phyloP scores from a whole-genome alignment of 2,329 filamentous ascomycete genomes.

The Thermoascus crustaceus region DNA sequence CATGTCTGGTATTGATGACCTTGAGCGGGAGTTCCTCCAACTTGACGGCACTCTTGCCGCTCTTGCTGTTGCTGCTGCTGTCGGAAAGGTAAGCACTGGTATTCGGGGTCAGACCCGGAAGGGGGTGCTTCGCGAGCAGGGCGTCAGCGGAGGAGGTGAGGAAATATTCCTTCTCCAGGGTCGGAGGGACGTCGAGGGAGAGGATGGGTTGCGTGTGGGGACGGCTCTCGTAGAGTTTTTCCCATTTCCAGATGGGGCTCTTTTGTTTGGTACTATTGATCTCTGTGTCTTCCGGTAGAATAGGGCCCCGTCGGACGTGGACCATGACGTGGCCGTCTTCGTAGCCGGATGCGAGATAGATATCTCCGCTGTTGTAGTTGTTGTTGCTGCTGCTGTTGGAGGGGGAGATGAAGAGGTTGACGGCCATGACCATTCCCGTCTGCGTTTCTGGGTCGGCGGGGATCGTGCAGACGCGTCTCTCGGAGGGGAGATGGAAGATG shows the following conservation, averaged over 20 bases:
- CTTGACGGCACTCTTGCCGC: too few relatives aligned
- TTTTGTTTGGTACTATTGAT: conserved; percentile 9
- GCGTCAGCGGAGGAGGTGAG: conserved; percentile 79
- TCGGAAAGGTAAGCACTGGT: too few relatives aligned
- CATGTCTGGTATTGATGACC: conserved; percentile 68
- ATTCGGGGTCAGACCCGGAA: too few relatives aligned
- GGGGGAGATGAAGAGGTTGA: conserved; percentile 52
- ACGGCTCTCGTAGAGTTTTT: conserved; percentile 54
- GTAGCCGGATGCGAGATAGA: conserved; percentile 68
- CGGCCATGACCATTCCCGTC: conserved; percentile 76
- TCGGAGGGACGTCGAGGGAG: conserved; percentile 54
- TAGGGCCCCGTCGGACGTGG: conserved; percentile 43
- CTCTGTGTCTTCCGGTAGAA: conserved; percentile 24
- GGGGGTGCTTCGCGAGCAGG: conserved; percentile 64
- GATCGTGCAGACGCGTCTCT: conserved; percentile 57
- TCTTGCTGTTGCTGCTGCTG: too few relatives aligned
- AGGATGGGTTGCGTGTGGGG: conserved; percentile 74
- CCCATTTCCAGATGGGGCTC: conserved; percentile 38
- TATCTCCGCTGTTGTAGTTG: conserved; percentile 30
- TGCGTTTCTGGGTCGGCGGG: conserved; percentile 36
- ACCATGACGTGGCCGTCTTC: conserved; percentile 74
- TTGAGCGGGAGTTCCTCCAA: conserved; percentile 45
- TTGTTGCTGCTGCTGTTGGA: too few relatives aligned
- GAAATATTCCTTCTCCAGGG: conserved; percentile 48
- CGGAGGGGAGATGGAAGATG: conserved; percentile 72